phyloP scores from a whole-genome alignment of 2,329 filamentous ascomycete genomes.

The Whalleya microplaca region DNA sequence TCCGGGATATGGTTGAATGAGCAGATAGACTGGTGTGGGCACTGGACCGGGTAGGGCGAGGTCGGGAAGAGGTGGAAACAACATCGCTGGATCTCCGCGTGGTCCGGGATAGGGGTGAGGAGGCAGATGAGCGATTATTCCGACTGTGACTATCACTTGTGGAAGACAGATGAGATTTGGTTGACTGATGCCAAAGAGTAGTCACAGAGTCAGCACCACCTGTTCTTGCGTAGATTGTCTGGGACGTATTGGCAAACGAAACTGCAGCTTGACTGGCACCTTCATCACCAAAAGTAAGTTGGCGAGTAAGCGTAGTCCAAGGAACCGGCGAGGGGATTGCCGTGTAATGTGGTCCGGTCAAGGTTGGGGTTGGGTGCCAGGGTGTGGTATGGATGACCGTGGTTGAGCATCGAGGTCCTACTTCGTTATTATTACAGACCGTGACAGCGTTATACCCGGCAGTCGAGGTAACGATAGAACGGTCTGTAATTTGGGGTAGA shows the following conservation, averaged over 20 bases:
- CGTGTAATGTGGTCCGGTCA: no score
- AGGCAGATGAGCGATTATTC: no score
- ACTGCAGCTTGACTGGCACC: constrained; percentile 2
- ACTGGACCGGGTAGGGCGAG: no score
- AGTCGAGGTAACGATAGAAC: not conserved
- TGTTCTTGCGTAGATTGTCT: not conserved
- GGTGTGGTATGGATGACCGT: no score
- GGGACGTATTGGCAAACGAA: not conserved
- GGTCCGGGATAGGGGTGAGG: no score
- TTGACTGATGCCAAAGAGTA: no score
- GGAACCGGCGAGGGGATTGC: no score
- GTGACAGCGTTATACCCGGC: not conserved
- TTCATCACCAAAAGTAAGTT: constrained; percentile 4
- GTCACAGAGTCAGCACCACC: not conserved
- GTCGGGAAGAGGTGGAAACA: no score
- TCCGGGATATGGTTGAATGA: not conserved
- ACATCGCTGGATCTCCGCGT: no score
- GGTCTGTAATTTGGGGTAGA: not conserved
- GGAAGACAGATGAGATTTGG: no score
- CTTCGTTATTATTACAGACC: not conserved
- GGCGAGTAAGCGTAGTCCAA: not conserved
- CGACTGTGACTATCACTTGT: no score
- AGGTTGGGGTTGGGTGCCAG: not conserved
- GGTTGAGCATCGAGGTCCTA: not conserved
- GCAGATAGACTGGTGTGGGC: no score